Conservation (phyloP, 805 yeast species). For the Kodamaea hsintzibuensis region DNA sequence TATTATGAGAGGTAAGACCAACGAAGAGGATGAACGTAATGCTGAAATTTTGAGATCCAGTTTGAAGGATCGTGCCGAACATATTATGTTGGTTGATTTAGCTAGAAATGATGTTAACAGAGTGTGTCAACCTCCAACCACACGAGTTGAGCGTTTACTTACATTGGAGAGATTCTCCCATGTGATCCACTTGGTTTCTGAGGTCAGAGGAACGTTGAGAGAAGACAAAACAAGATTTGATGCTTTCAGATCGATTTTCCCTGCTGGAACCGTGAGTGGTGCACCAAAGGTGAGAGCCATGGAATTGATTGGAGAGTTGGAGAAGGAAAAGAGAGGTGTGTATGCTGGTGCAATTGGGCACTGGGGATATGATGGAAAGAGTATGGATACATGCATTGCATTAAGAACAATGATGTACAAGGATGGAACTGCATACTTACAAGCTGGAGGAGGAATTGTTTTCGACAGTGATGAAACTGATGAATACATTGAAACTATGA, state of each 20-base stretch:
- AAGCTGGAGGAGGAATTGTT: constrained; percentile 99
- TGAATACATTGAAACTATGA: constrained; percentile 94
- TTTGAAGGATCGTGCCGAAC: constrained; percentile 94
- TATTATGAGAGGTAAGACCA: constrained; percentile 82
- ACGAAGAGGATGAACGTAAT: constrained; percentile 85
- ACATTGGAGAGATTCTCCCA: constrained; percentile 93
- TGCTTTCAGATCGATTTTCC: constrained; percentile 96
- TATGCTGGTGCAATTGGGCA: constrained; percentile 99
- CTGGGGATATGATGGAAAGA: constrained; percentile 93
- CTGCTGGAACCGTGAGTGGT: constrained; percentile 98
- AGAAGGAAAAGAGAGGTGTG: constrained; percentile 90
- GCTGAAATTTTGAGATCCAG: constrained; percentile 75
- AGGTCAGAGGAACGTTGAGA: constrained; percentile 89
- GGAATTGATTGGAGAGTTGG: constrained; percentile 90
- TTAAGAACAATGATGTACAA: constrained; percentile 95
- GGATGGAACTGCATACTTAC: constrained; percentile 86
- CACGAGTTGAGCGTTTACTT: constrained; percentile 83
- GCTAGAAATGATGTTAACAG: constrained; percentile 96
- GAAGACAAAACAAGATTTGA: constrained; percentile 86
- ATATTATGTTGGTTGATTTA: constrained; percentile 96
- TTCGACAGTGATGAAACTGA: constrained; percentile 93
- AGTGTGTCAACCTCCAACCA: constrained; percentile 84
- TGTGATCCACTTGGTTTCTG: constrained; percentile 94
- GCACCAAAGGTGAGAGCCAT: constrained; percentile 98
- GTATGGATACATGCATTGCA: constrained; percentile 98